Evolutionary conservation across 2,329 filamentous ascomycete genomes (phyloP).

Genomic region (Graphiopsis chlorocephala): DNA sequence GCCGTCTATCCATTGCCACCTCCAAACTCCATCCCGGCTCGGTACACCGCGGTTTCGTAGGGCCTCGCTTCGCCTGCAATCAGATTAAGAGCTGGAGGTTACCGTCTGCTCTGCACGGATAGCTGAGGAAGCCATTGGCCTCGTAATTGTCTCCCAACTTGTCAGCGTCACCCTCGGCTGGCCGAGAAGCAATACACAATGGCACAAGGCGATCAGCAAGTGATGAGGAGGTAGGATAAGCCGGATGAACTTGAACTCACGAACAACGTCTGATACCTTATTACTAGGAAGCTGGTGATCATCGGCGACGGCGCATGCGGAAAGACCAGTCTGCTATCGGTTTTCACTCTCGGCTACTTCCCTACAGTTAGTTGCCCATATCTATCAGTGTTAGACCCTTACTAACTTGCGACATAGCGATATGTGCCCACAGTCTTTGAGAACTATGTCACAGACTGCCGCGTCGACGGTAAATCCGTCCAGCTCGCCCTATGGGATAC

Average conservation of each 20-base stretch:
- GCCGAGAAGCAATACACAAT: conserved; percentile 24
- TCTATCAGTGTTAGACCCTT: background rate
- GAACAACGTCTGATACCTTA: conserved; percentile 19
- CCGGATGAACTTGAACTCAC: background rate
- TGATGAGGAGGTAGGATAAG: conserved; percentile 37
- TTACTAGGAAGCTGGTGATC: conserved; percentile 83
- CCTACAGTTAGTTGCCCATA: conserved; percentile 73
- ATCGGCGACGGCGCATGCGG: conserved; percentile 97
- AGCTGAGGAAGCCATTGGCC: conserved; percentile 4
- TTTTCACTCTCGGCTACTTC: conserved; percentile 97
- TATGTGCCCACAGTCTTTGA: conserved; percentile 93
- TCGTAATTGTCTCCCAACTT: background rate
- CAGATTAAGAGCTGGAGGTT: conserved; percentile 2
- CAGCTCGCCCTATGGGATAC: conserved; percentile 98
- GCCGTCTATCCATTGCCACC: background rate
- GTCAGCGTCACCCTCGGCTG: conserved; percentile 14
- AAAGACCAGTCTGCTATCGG: conserved; percentile 94
- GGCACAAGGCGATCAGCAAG: conserved; percentile 38
- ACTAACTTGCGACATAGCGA: conserved; percentile 28
- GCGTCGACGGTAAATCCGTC: conserved; percentile 97
- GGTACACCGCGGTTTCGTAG: background rate
- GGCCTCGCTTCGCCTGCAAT: conserved; percentile 4
- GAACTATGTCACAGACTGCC: conserved; percentile 98
- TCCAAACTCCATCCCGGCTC: background rate
- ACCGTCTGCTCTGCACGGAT: background rate